These are phyloP conservation scores for Coemansia reversa DNA, from an alignment of 192 early-diverging fungal genomes.

Conservation along the genomic window DNA sequence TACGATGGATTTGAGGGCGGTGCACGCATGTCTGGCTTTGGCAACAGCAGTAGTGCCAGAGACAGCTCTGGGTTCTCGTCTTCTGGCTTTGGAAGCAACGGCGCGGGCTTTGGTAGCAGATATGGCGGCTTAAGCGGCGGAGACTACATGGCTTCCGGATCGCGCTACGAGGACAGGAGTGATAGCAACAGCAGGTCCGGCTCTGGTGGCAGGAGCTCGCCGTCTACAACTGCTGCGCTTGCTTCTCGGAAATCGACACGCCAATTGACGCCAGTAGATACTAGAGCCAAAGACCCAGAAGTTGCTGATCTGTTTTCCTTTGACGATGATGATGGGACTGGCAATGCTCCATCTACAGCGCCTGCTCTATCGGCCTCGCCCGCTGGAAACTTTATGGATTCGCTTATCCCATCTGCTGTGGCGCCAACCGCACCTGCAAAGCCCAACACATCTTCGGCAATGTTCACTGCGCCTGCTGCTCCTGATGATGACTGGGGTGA, in stretches of 20 bases:
- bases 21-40: slow-evolving; percentile 22
- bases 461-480: slow-evolving; percentile 19
- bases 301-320: slow-evolving; percentile 50
- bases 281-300: slow-evolving; percentile 34
- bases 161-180: slow-evolving; percentile 28
- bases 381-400: slow-evolving; percentile 9
- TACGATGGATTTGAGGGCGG: slow-evolving; percentile 76
- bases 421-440: slow-evolving; percentile 22
- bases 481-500: slow-evolving; percentile 79
- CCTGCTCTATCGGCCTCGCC: slow-evolving; percentile 23
- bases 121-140: slow-evolving; percentile 44
- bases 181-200: slow-evolving; percentile 41
- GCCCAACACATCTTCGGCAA: slow-evolving; percentile 1
- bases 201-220: slow-evolving; percentile 24
- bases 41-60: slow-evolving; percentile 45
- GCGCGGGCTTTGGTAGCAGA: slow-evolving; percentile 27
- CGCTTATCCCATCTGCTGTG: slow-evolving; percentile 4
- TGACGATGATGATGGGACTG: slow-evolving; percentile 40
- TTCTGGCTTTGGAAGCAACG: slow-evolving; percentile 60
- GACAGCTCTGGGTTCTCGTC: slow-evolving; percentile 11
- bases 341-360: slow-evolving; percentile 15
- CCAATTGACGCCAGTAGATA: slow-evolving; percentile 22
- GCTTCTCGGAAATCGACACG: slow-evolving; percentile 29
- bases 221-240: slow-evolving; percentile 20
- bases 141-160: slow-evolving; percentile 20